Percentiles rank a stretch among this genome's conserved stretches.
Conservation (phyloP, 331 rosid genomes). For the Dryas integrifolia region DNA sequence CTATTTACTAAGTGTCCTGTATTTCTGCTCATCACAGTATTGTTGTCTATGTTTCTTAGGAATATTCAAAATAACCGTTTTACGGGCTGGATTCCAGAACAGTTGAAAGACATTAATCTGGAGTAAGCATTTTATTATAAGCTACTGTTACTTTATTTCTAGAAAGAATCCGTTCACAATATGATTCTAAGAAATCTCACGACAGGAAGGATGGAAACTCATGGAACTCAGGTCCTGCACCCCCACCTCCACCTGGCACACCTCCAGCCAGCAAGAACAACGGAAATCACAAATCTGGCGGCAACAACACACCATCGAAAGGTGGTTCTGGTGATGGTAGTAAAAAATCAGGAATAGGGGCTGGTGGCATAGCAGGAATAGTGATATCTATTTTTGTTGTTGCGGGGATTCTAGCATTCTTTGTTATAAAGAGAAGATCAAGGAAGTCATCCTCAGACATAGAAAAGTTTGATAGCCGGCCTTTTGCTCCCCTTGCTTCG, state of each 20-base stretch:
- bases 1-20: conserved; percentile 12
- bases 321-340: conserved; percentile 45
- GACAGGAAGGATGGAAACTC: conserved; percentile 69
- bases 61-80: conserved; percentile 77
- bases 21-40: conserved; percentile 14
- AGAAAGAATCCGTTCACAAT: conserved; percentile 19
- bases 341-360: conserved; percentile 88
- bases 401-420: conserved; percentile 72
- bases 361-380: conserved; percentile 90
- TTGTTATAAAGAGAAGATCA: conserved; percentile 68
- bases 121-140: conserved; percentile 56
- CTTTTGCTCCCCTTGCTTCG: conserved; percentile 57
- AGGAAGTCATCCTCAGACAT: conserved; percentile 55
- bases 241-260: conserved; percentile 97
- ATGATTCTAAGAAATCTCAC: conserved; percentile 33
- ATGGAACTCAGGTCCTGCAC: conserved; percentile 91
- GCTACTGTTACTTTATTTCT: conserved; percentile 14
- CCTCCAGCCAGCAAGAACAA: conserved; percentile 51
- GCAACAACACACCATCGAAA: conserved; percentile 40
- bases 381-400: conserved; percentile 78
- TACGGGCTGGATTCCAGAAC: conserved; percentile 89
- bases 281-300: conserved; percentile 50
- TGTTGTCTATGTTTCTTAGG: conserved; percentile 48
- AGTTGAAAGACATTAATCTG: conserved; percentile 58
- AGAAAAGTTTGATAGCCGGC: conserved; percentile 71